Conservation (phyloP, 345 rosid genomes). For the Limnanthes douglasii region DNA sequence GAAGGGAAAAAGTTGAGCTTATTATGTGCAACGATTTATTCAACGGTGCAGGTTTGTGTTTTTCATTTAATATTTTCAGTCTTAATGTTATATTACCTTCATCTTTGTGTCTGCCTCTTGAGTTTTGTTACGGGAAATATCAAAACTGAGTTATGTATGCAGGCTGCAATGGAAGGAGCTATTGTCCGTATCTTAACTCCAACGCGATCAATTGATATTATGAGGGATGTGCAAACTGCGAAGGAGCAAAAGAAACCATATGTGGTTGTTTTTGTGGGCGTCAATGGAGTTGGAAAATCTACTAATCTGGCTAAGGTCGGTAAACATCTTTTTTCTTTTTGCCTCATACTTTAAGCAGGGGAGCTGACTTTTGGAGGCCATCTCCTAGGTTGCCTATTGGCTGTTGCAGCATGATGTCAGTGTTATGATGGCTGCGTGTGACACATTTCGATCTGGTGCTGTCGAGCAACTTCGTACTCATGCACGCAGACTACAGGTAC, state of each 20-base stretch:
- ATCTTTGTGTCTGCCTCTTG: no score
- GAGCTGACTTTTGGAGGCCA: neutral
- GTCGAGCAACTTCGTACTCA: slow-evolving; percentile 96
- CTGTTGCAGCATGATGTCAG: slow-evolving; percentile 81
- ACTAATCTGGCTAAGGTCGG: slow-evolving; percentile 93
- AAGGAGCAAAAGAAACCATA: slow-evolving; percentile 86
- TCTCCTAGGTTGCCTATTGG: slow-evolving; percentile 87
- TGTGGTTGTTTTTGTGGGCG: slow-evolving; percentile 94
- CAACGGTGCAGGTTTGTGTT: slow-evolving; percentile 75
- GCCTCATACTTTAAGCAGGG: no score
- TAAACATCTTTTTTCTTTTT: neutral
- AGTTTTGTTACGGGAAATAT: neutral
- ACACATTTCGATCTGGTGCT: slow-evolving; percentile 97
- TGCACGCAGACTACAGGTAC: slow-evolving; percentile 95
- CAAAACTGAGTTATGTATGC: slow-evolving; percentile 12
- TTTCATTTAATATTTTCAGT: slow-evolving; percentile 1
- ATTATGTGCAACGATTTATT: slow-evolving; percentile 86
- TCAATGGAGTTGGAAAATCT: slow-evolving; percentile 97
- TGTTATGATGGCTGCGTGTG: slow-evolving; percentile 99
- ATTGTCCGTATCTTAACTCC: slow-evolving; percentile 95
- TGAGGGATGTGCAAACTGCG: slow-evolving; percentile 88
- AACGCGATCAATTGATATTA: slow-evolving; percentile 84
- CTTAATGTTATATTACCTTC: neutral
- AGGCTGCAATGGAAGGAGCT: slow-evolving; percentile 98
- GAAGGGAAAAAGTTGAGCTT: slow-evolving; percentile 95